Evolutionary conservation across 805 yeast genomes (phyloP), one percentile per base, ranked within the genome.

Genomic region (Candida ipomoeae): DNA sequence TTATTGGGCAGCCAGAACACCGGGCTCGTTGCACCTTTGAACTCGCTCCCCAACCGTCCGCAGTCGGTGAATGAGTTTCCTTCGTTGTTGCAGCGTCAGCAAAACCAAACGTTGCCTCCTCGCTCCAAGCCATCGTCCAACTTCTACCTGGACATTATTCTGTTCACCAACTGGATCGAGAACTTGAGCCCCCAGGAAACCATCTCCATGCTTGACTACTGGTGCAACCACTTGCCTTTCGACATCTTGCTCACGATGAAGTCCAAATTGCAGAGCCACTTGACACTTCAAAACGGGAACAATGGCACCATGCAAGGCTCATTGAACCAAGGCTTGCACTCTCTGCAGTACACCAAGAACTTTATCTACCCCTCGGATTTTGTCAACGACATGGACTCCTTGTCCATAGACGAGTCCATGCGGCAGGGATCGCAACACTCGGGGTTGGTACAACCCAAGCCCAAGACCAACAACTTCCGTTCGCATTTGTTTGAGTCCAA

Each of bases 221-320:
- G 82, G 62, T 68, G 83, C 51, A 67, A 74, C 43, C 69, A 70
- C 51, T 64, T 82, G 55, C 77, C 81, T 7, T 75, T 78, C 49
- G 85, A 82, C 55, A 75, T 78, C 14, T 63, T 81, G 53, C 67
- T 73, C 34, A 71, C 80, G 45, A 77, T 82, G 49, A 77, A 74
- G 60, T 60, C 75, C 31, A 77, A 74, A 55, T 56, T 81, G 49
- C 83, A 79, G 51, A 62, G 50, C 43, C 71, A 68, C 54, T 63
- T 73, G 55, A 44, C 50, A 6, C 46, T 41, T 15, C 45, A 32
- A 31, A 41, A 34, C 3, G 39, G 40, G 15, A 23, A 8, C 34
- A 35, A 23, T 15, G 29, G 46, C 14, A 13, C 46, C 14, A 40
- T 42, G 38, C 45, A 42, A 14, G 33, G 40, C 17, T 13, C 40